Percentiles rank a stretch among this genome's conserved stretches.
Conservation (phyloP, 129 eudicot species). For the Smallanthus sonchifolius region DNA sequence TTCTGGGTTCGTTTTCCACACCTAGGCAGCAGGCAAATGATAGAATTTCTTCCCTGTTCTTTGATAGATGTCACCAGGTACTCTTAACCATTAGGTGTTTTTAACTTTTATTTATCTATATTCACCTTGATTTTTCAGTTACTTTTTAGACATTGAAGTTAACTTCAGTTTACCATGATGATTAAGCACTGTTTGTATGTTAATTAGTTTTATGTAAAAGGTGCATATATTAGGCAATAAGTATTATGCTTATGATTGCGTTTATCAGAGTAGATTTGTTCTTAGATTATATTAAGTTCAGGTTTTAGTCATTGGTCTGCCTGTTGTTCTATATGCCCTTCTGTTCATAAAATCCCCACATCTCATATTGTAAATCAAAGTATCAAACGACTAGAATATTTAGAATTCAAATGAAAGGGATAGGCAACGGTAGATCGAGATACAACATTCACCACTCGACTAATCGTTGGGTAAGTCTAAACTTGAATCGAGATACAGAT, state of each 20-base stretch:
- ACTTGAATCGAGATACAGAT: too few relatives aligned
- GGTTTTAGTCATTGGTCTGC: neutral
- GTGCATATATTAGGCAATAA: neutral
- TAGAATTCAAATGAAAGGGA: too few relatives aligned
- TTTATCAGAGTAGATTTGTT: neutral
- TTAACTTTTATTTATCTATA: neutral
- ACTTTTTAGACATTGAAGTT: neutral
- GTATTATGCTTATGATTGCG: neutral
- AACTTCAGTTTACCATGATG: neutral
- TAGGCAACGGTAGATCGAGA: too few relatives aligned
- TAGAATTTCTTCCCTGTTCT: slow-evolving; percentile 19
- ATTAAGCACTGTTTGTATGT: neutral
- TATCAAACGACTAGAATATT: too few relatives aligned
- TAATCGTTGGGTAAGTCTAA: too few relatives aligned
- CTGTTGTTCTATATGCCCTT: neutral
- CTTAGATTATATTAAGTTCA: neutral
- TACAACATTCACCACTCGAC: too few relatives aligned
- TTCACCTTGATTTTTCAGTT: neutral
- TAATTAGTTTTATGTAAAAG: neutral
- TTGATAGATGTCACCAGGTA: slow-evolving; percentile 5
- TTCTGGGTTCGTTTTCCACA: slow-evolving; percentile 16
- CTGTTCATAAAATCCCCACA: neutral
- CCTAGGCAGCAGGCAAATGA: slow-evolving; percentile 2
- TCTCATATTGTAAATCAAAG: too few relatives aligned
- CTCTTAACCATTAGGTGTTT: neutral